Evolutionary conservation across 257 asterid species (phyloP).

Genomic region (Coffea canephora): DNA sequence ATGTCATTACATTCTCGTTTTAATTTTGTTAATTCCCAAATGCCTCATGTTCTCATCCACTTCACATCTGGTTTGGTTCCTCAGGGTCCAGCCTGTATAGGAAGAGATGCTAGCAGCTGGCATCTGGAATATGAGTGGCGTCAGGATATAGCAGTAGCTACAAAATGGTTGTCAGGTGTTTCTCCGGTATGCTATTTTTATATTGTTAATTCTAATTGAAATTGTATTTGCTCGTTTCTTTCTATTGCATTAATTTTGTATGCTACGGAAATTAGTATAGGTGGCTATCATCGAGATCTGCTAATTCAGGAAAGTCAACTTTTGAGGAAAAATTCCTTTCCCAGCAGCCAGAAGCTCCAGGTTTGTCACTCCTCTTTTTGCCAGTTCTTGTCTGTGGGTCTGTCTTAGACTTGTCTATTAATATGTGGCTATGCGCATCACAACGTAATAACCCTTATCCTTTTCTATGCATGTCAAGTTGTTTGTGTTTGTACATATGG

Average conservation of each 20-base stretch:
- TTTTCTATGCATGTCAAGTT: not conserved
- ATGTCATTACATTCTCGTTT: not conserved
- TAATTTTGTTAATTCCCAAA: not conserved
- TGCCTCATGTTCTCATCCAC: conserved; percentile 12
- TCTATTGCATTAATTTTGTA: conserved; percentile 35
- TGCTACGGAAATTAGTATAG: conserved; percentile 71
- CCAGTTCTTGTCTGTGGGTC: not conserved
- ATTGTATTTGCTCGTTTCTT: not conserved
- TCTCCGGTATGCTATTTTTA: conserved; percentile 77
- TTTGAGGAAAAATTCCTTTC: conserved; percentile 94
- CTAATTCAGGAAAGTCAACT: conserved; percentile 63
- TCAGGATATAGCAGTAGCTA: conserved; percentile 96
- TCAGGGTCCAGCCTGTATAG: conserved; percentile 86
- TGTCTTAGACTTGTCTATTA: conserved; percentile 7
- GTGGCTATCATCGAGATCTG: conserved; percentile 90
- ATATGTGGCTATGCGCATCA: not conserved
- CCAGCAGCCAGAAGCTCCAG: conserved; percentile 90
- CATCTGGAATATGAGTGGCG: conserved; percentile 96
- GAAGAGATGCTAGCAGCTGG: conserved; percentile 97
- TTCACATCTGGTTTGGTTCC: conserved; percentile 14
- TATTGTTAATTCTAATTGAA: conserved; percentile 19
- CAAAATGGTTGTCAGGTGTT: conserved; percentile 97
- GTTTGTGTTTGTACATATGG: not conserved
- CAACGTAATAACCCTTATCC: not conserved
- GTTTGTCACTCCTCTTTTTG: conserved; percentile 34